These are phyloP conservation scores for Tulasnella sp. DNA, from an alignment of 768 basidiomycete species.

Conservation along the genomic window DNA sequence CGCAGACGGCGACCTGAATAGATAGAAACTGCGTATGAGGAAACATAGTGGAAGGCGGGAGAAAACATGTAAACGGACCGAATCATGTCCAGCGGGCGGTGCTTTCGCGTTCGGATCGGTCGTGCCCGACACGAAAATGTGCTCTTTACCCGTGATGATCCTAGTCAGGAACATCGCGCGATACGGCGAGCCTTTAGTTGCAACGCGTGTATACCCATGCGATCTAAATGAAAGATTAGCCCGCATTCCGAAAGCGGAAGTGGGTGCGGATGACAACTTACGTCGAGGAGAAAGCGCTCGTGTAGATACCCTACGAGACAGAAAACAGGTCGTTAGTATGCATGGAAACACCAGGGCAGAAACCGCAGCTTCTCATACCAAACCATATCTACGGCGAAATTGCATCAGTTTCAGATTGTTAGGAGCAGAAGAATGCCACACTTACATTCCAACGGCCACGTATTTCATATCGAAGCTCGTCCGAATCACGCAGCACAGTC, in stretches of 20 bases:
- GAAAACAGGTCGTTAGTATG: slow-evolving; percentile 28
- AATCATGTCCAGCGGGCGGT: not conserved
- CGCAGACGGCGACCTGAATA: slow-evolving; percentile 27
- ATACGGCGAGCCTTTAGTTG: not conserved
- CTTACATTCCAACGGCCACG: not conserved
- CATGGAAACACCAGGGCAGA: not conserved
- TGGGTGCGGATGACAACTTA: not conserved
- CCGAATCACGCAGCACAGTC: not conserved
- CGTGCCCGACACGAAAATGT: slow-evolving; percentile 28
- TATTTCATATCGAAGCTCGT: not conserved
- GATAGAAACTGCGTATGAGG: not conserved
- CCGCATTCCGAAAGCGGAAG: slow-evolving; percentile 26
- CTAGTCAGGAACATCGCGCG: slow-evolving; percentile 1
- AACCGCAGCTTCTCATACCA: not conserved
- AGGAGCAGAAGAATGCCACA: not conserved
- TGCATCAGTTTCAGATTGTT: not conserved
- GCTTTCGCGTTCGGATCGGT: slow-evolving; percentile 31
- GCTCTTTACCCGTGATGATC: not conserved
- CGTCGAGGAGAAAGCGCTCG: slow-evolving; percentile 1
- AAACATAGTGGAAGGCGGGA: not conserved
- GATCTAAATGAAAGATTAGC: slow-evolving; percentile 12
- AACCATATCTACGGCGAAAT: not conserved
- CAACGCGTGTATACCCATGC: not conserved
- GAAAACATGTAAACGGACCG: not conserved
- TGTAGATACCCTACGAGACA: slow-evolving; percentile 16